Base-by-base conservation (phyloP, 2,329 filamentous ascomycete genomes). In the Trichoderma koningiopsis region DNA sequence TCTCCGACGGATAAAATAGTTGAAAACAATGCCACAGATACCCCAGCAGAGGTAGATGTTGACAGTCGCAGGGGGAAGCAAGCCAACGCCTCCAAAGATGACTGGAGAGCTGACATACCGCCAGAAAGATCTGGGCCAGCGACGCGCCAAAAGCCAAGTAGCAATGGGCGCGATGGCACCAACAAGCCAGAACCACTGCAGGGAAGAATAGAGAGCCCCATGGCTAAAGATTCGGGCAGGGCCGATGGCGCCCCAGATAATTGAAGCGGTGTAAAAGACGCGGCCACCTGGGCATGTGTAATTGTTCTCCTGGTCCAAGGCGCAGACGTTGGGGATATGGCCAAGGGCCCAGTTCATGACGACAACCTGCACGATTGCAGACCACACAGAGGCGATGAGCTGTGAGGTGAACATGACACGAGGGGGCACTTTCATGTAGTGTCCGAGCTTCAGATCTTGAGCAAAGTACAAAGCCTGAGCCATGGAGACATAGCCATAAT, bases 201-300 rank as follows among this genome's bases (percentile, higher is more conserved):
- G 82, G 1, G 82, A 82, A 0, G 85, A 82, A 77, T 93, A 93
- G 8, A 91, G 81, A 27, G 88, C 85, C 2, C 84, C 84, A 2
- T 84, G 81, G 55, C 86, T 88, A 78, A 93, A 93, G 77, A 93
- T 90, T 58, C 91, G 87, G 2, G 83, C 81, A 0, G 91, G 91
- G 0, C 91, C 91, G 70, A 93, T 92, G 68, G 89, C 85, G 69
- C 91, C 91, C 91, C 90, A 92, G 74, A 92, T 87, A 60, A 92
- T 83, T 4, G 89, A 92, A 1, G 88, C 88, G 1, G 88, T 92
- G 81, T 90, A 93, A 79, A 87, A 87, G 68, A 87, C 85, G 69
- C 82, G 84, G 61, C 84, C 84, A 63, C 82, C 82, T 8, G 86
- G 83, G 74, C 86, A 88, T 4, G 82, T 87, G 77, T 89, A 89